A percentile compares a stretch with the other conserved stretches of the same genome.
Conservation (phyloP, 2,329 filamentous ascomycete genomes). For the Fusarium acutatum region DNA sequence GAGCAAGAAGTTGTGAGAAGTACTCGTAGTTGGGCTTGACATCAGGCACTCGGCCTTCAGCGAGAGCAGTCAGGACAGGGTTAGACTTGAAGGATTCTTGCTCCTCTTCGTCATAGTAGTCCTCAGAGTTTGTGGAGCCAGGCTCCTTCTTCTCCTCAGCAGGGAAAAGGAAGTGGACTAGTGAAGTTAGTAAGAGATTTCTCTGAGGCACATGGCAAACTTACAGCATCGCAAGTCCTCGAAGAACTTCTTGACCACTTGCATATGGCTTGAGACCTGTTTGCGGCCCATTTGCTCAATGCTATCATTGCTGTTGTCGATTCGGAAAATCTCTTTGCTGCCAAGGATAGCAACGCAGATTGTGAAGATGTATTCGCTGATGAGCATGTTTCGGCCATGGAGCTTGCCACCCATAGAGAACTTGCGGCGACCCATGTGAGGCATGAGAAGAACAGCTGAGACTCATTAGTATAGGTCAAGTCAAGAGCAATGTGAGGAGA, state of each 20-base stretch:
- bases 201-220: slow-evolving; percentile 40
- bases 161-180: slow-evolving; percentile 69
- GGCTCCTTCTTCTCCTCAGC: slow-evolving; percentile 64
- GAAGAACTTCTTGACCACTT: slow-evolving; percentile 74
- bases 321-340: slow-evolving; percentile 54
- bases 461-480: slow-evolving; percentile 30
- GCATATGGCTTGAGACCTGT: slow-evolving; percentile 76
- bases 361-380: slow-evolving; percentile 70
- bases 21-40: slow-evolving; percentile 70
- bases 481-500: not conserved
- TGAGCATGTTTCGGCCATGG: slow-evolving; percentile 75
- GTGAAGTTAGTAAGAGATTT: slow-evolving; percentile 12
- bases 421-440: slow-evolving; percentile 72
- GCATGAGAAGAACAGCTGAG: slow-evolving; percentile 70
- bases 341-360: slow-evolving; percentile 51
- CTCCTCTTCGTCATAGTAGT: slow-evolving; percentile 54
- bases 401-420: slow-evolving; percentile 70
- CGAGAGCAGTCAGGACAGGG: slow-evolving; percentile 68
- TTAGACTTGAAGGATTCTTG: slow-evolving; percentile 70
- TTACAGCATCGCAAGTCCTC: slow-evolving; percentile 69
- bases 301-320: slow-evolving; percentile 55
- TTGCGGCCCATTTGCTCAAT: slow-evolving; percentile 64
- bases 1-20: slow-evolving; percentile 63
- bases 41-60: slow-evolving; percentile 64
- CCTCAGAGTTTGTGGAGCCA: slow-evolving; percentile 70